These are phyloP conservation scores for Claviceps paspali DNA, from an alignment of 2,329 filamentous ascomycete genomes.

Conservation along the genomic window DNA sequence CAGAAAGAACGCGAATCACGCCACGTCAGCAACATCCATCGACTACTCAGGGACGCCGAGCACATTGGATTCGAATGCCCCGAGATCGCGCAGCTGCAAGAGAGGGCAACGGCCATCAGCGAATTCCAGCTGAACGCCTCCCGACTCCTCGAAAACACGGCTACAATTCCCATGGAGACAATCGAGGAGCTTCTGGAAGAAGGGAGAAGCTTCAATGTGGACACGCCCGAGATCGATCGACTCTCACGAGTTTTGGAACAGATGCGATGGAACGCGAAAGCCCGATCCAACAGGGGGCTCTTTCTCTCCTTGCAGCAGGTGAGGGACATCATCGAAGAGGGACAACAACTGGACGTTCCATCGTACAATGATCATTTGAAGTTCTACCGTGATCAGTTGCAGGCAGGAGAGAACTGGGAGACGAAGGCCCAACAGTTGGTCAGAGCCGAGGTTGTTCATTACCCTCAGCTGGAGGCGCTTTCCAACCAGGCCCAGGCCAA, in stretches of 20 bases:
- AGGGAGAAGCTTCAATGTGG: conserved; percentile 77
- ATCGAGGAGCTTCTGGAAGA: conserved; percentile 85
- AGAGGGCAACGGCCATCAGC: conserved; percentile 72
- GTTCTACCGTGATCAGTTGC: conserved; percentile 60
- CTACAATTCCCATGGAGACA: conserved; percentile 49
- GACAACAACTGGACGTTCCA: conserved; percentile 61
- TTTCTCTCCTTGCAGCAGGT: conserved; percentile 67
- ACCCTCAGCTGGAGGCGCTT: conserved; percentile 83
- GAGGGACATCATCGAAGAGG: conserved; percentile 60
- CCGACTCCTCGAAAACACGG: conserved; percentile 51
- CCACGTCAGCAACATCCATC: conserved; percentile 76
- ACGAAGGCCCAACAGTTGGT: conserved; percentile 85
- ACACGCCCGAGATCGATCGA: conserved; percentile 74
- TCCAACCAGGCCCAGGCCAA: conserved; percentile 61
- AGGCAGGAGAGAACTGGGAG: conserved; percentile 77
- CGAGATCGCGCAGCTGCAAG: conserved; percentile 72
- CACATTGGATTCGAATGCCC: conserved; percentile 84
- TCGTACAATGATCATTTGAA: conserved; percentile 66
- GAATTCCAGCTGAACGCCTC: conserved; percentile 68
- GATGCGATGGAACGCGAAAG: conserved; percentile 76
- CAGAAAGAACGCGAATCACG: conserved; percentile 74
- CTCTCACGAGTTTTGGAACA: conserved; percentile 70
- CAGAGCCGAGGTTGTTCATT: conserved; percentile 80
- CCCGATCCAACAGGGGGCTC: conserved; percentile 45
- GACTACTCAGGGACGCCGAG: conserved; percentile 70